phyloP scores from a whole-genome alignment of 345 rosid species.

The Aethionema arabicum region DNA sequence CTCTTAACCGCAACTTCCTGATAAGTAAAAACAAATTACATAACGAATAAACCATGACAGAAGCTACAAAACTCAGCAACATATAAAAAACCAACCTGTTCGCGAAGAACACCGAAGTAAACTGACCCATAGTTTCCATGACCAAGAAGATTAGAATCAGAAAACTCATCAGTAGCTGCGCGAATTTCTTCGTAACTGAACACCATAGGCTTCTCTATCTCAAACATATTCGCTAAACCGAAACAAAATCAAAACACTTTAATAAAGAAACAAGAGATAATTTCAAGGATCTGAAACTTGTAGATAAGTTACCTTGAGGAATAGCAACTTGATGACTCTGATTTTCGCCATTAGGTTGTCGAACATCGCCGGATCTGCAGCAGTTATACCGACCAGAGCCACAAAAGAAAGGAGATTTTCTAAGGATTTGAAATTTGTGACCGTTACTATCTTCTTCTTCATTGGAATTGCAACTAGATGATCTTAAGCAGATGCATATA shows the following conservation, averaged over 20 bases:
- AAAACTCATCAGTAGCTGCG: slow-evolving; percentile 71
- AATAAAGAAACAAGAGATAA: background rate
- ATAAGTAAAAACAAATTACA: slow-evolving; percentile 26
- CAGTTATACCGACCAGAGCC: slow-evolving; percentile 78
- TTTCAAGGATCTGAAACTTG: slow-evolving; percentile 1
- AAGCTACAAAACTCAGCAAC: background rate
- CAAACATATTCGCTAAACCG: slow-evolving; percentile 57
- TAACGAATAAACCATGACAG: background rate
- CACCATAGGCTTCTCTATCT: slow-evolving; percentile 80
- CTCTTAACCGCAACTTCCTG: slow-evolving; percentile 92
- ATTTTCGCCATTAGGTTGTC: slow-evolving; percentile 61
- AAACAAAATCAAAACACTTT: slow-evolving; percentile 2
- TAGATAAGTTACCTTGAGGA: slow-evolving; percentile 56
- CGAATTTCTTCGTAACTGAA: slow-evolving; percentile 74
- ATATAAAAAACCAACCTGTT: slow-evolving; percentile 56
- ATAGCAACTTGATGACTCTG: slow-evolving; percentile 47
- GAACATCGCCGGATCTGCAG: slow-evolving; percentile 65
- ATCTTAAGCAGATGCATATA: slow-evolving; percentile 60
- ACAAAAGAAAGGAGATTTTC: slow-evolving; percentile 81
- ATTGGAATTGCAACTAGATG: slow-evolving; percentile 53
- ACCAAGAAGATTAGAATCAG: slow-evolving; percentile 84
- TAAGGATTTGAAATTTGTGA: slow-evolving; percentile 81
- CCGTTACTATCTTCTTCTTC: slow-evolving; percentile 42
- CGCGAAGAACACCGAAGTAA: slow-evolving; percentile 66
- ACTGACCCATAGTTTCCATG: slow-evolving; percentile 96